Evolutionary conservation across 176 grass and related monocot genomes (phyloP), one percentile per base, ranked within the genome.

Genomic region (Oryza rufipogon): DNA sequence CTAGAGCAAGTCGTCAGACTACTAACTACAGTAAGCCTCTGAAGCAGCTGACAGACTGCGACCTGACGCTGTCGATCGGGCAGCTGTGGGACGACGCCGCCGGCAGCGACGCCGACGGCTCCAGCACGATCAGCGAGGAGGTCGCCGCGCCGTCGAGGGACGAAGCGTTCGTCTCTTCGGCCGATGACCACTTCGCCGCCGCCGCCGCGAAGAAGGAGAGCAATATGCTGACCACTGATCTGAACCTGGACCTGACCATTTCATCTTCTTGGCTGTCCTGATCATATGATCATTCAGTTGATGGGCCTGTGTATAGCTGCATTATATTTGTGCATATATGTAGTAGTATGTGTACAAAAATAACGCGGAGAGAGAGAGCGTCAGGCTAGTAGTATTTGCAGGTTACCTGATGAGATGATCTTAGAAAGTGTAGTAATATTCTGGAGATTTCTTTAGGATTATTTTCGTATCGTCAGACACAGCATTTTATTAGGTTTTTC

Each of bases 221-320:
- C 52, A 17, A 11, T 34, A 30, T 26, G 54, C 73, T 52, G n/a
- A 36, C 52, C 26, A 56, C 64, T 34, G 64, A 80, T 19, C 67
- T 95, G 71, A 95, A 92, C 78, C 74, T 95, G n/a, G 85, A 92
- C 60, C 74, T 95, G 17, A 83, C 78, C 52, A 86, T 95, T 44
- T 92, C 92, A 26, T 86, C 87, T 10, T 91, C 90, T 23, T 92
- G 92, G 82, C 77, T 83, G 56, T 45, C 56, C 73, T 94, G 84
- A 88, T 49, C 13, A 5, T 3, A 47, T 16, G 49, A 52, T 58
- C 54, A n/a, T 58, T 58, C 19, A n/a, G 54, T n/a, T 26, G 51
- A 60, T 36, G 20, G 74, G 22, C 49, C 15, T 41, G 8, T 85
- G 36, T 38, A 41, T 30, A 42, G 23, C 39, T 41, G 13, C 19